Evolutionary conservation across 108 stramenopile species (phyloP).

Genomic region (Skeletonema potamos): DNA sequence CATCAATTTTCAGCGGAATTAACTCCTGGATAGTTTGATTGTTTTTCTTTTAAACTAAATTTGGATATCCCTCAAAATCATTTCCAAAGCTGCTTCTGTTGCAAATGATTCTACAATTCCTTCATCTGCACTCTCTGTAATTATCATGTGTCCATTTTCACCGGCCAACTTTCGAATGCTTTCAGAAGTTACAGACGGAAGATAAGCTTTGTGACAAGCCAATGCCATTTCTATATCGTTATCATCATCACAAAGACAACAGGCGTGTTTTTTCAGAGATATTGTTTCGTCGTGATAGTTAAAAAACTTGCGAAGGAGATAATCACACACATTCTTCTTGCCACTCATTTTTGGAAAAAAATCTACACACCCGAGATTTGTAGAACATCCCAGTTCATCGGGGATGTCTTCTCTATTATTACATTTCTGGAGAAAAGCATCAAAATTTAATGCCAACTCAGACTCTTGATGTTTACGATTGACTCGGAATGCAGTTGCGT

Average conservation of each 20-base stretch:
- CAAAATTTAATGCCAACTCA: slow-evolving; percentile 23
- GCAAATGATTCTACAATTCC: slow-evolving; percentile 28
- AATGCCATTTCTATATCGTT: slow-evolving; percentile 88
- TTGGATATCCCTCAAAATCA: slow-evolving; percentile 3
- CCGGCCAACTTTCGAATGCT: slow-evolving; percentile 35
- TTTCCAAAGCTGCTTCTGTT: slow-evolving; percentile 40
- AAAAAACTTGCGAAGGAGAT: slow-evolving; percentile 51
- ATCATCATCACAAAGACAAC: slow-evolving; percentile 88
- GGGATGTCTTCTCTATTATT: slow-evolving; percentile 23
- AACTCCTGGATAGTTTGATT: neutral
- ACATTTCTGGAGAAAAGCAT: slow-evolving; percentile 12
- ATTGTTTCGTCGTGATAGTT: neutral
- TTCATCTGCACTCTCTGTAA: slow-evolving; percentile 24
- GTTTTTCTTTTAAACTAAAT: neutral
- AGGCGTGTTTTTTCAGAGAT: slow-evolving; percentile 31
- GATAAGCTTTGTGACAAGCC: slow-evolving; percentile 65
- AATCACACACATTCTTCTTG: slow-evolving; percentile 74
- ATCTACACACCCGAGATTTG: slow-evolving; percentile 78
- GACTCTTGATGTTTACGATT: slow-evolving; percentile 64
- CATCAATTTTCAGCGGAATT: neutral
- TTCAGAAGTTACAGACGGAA: slow-evolving; percentile 64
- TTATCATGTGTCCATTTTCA: slow-evolving; percentile 6
- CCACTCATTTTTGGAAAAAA: slow-evolving; percentile 71
- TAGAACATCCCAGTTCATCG: slow-evolving; percentile 45
- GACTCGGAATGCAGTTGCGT: slow-evolving; percentile 75